These are phyloP conservation scores for Acacia acuminata DNA, from an alignment of 306 rosid genomes.

Conservation along the genomic window DNA sequence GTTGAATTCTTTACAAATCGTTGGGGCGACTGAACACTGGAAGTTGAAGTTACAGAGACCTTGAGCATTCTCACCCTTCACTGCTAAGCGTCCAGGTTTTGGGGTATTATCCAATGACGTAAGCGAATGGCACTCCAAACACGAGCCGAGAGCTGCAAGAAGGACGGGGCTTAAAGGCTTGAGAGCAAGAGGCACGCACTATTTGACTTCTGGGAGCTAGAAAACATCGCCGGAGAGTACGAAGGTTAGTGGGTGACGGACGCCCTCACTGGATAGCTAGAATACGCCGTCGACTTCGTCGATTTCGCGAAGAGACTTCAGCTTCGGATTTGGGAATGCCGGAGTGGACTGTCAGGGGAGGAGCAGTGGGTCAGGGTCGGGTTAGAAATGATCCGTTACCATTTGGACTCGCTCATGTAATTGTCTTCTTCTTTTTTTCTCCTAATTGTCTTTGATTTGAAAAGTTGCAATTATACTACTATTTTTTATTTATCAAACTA, in stretches of 20 bases:
- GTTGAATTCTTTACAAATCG: conserved; percentile 26
- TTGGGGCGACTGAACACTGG: conserved; percentile 4
- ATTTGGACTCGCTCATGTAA: too few relatives aligned
- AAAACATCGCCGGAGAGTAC: not conserved
- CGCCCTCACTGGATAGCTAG: not conserved
- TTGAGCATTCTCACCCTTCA: conserved; percentile 25
- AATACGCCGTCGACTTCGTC: too few relatives aligned
- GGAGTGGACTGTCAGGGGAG: not conserved
- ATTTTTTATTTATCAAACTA: too few relatives aligned
- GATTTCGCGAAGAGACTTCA: too few relatives aligned
- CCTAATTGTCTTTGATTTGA: too few relatives aligned
- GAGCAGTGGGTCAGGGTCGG: not conserved
- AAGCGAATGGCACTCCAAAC: not conserved
- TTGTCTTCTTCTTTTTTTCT: too few relatives aligned
- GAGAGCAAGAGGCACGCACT: too few relatives aligned
- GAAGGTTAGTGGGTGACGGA: not conserved
- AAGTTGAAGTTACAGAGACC: conserved; percentile 28
- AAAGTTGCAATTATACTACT: too few relatives aligned
- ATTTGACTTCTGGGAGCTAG: too few relatives aligned
- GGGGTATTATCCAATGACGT: not conserved
- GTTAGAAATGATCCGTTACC: not conserved
- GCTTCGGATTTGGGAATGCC: too few relatives aligned
- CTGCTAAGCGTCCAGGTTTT: not conserved
- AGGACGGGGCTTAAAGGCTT: not conserved
- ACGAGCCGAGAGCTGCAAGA: not conserved